Conservation (phyloP, 73 alveolate species). For the Symbiodinium natans region DNA sequence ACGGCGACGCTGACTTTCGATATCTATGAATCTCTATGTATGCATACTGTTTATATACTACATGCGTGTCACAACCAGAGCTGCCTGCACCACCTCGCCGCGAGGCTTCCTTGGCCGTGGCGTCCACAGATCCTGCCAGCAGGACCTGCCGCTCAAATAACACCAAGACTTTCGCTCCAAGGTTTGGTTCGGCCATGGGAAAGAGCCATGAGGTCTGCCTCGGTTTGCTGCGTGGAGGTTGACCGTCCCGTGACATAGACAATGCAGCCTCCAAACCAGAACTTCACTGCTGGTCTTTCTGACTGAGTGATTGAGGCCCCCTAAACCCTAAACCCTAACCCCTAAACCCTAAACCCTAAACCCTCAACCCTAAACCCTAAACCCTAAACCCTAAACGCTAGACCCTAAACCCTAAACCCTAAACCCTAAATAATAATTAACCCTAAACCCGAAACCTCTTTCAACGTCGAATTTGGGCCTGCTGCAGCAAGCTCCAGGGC, state of each 20-base stretch:
- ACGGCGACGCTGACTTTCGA: no score
- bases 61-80: no score
- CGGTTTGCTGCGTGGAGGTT: slow-evolving; percentile 22
- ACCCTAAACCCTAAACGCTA: background rate
- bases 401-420: background rate
- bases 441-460: background rate
- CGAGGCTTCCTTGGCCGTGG: slow-evolving; percentile 41
- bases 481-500: slow-evolving; percentile 85
- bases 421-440: background rate
- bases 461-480: background rate
- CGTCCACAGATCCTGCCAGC: slow-evolving; percentile 64
- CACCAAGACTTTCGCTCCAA: no score
- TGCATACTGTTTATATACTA: no score
- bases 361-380: background rate
- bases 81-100: slow-evolving; percentile 82
- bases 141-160: slow-evolving; percentile 64
- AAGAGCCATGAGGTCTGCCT: no score
- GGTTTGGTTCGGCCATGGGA: no score
- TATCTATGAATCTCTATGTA: no score
- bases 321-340: no score
- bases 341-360: no score
- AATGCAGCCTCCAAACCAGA: slow-evolving; percentile 29
- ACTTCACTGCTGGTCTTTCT: no score
- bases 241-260: slow-evolving; percentile 78
- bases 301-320: no score